Evolutionary conservation across 306 rosid genomes (phyloP), one percentile per base, ranked within the genome.

Genomic region (Oxytropis ochrocephala): DNA sequence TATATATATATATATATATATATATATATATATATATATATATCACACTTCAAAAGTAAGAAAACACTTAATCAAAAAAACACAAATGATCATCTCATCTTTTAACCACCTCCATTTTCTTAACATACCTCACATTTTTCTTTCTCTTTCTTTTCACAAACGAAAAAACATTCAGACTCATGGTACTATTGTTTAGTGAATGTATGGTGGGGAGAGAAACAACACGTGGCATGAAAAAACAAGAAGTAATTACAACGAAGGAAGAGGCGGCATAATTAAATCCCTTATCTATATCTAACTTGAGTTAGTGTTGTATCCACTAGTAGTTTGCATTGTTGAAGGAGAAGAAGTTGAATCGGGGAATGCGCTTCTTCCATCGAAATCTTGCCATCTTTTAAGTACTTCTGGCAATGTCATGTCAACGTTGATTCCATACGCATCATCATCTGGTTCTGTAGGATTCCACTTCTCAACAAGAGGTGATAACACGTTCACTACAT

Each of bases 381-480:
- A 75, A 13, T 79, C 88, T 35, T 80, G 86, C 98, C 98, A 94
- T 66, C 69, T 90, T 77, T 73, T 63, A 17, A 94, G 82, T 17
- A 82, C 92, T 73, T 87, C 86, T 0, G 90, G 87, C 4, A 94
- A 60, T 18, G 85, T 60, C 89, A 90, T 68, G 5, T 87, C 86
- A 9, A 85, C 78, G 76, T 85, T 77, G 52, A 88, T 87, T 3
- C 89, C 97, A 32, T 64, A 58, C 7, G 53, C 4, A 8, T 82
- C 96, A 32, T 85, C 41, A 42, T 73, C 73, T 12, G 72, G 36
- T 54, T 79, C 82, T n/a, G 84, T 7, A 3, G 98, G 98, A 72
- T 85, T 90, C 98, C 96, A 90, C 10, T 84, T 79, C 75, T 88
- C 88, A 24, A 90, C 73, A n/a, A 90, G 91, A 16, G 97, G 78